Percentiles rank a stretch among this genome's conserved stretches.
Evolutionary conservation across 176 grass and related monocot genomes (phyloP).

Genomic region (Elaeis guineensis): DNA sequence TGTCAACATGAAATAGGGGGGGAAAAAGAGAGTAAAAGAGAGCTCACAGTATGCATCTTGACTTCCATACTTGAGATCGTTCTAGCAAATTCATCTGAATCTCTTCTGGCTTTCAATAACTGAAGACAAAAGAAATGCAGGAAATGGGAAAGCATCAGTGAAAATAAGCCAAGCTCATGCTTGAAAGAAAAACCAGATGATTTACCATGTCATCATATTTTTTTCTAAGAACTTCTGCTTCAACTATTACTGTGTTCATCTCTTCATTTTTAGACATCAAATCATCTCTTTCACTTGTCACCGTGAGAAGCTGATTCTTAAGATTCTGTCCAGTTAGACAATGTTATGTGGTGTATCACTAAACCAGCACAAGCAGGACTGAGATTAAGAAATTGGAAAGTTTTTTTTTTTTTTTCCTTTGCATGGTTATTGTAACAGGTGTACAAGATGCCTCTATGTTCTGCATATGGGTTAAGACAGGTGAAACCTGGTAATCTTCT

Average conservation of each 20-base stretch:
- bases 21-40: neutral
- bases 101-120: slow-evolving; percentile 40
- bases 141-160: neutral
- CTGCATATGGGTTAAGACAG: neutral
- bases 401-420: too few relatives aligned
- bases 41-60: slow-evolving; percentile 54
- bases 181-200: neutral
- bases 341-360: too few relatives aligned
- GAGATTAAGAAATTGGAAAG: too few relatives aligned
- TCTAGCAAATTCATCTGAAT: slow-evolving; percentile 44
- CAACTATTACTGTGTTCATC: slow-evolving; percentile 32
- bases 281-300: slow-evolving; percentile 44
- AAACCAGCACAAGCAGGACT: too few relatives aligned
- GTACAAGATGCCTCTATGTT: too few relatives aligned
- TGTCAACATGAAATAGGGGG: too few relatives aligned
- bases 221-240: slow-evolving; percentile 48
- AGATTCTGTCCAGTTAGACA: slow-evolving; percentile 39
- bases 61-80: slow-evolving; percentile 55
- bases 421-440: too few relatives aligned
- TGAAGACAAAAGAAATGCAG: slow-evolving; percentile 21
- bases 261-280: slow-evolving; percentile 42
- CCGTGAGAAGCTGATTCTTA: slow-evolving; percentile 31
- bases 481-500: neutral
- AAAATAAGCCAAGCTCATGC: slow-evolving; percentile 4
- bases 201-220: slow-evolving; percentile 48